Evolutionary conservation across 306 rosid species (phyloP).

Genomic region (Pterocarpus macrocarpus): DNA sequence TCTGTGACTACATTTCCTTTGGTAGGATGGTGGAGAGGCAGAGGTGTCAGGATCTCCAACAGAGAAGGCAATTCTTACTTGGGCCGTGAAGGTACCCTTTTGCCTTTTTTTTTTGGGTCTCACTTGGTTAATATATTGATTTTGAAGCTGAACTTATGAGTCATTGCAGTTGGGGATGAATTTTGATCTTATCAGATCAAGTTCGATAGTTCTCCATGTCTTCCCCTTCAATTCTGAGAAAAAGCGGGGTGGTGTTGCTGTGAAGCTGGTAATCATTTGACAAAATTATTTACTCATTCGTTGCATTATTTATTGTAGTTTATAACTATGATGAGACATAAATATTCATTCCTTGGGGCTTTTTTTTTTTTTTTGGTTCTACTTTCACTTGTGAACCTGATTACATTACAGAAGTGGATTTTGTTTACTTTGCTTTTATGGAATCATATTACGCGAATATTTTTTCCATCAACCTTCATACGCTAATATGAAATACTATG

Average conservation of each 20-base stretch:
- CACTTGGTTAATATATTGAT: conserved; percentile 23
- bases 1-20: conserved; percentile 46
- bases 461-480: conserved; percentile 16
- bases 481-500: conserved; percentile 13
- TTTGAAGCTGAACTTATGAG: conserved; percentile 41
- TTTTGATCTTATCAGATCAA: conserved; percentile 72
- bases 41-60: conserved; percentile 97
- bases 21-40: conserved; percentile 69
- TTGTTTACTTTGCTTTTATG: conserved; percentile 9
- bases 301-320: conserved; percentile 28
- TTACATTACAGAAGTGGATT: no score
- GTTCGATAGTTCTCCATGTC: conserved; percentile 75
- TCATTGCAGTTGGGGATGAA: conserved; percentile 89
- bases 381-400: conserved; percentile 13
- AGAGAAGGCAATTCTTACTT: conserved; percentile 92
- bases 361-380: no score
- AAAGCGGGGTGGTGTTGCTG: conserved; percentile 94
- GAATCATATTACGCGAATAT: conserved; percentile 24
- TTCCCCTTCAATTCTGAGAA: conserved; percentile 99
- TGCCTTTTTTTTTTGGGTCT: background rate
- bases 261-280: conserved; percentile 71
- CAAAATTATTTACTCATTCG: conserved; percentile 41
- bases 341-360: conserved; percentile 1
- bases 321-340: background rate
- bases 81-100: conserved; percentile 81